phyloP scores from a whole-genome alignment of 164 flowering plant genomes.

The Annona squamosa region DNA sequence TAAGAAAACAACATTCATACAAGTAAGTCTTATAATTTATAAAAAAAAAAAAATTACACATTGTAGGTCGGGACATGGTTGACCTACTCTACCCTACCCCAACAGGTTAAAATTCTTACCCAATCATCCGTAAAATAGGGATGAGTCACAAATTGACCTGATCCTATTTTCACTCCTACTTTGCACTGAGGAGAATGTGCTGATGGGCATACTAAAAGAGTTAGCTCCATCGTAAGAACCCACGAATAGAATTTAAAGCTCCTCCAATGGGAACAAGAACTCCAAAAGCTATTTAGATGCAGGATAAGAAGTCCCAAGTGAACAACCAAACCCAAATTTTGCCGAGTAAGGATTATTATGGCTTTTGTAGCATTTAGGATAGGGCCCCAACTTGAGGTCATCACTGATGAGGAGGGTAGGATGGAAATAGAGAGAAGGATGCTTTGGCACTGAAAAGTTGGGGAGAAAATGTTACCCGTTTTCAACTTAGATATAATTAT shows the following conservation, averaged over 20 bases:
- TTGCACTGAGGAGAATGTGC: slow-evolving; percentile 41
- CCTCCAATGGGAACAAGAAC: not conserved
- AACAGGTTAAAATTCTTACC: no score
- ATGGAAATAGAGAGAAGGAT: not conserved
- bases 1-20: no score
- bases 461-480: slow-evolving; percentile 2
- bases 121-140: no score
- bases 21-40: no score
- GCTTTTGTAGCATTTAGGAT: slow-evolving; percentile 9
- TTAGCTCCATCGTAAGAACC: not conserved
- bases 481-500: slow-evolving; percentile 1
- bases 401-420: slow-evolving; percentile 2
- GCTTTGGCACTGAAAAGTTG: not conserved
- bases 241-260: not conserved
- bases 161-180: slow-evolving; percentile 20
- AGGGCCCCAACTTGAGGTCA: slow-evolving; percentile 2
- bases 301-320: not conserved
- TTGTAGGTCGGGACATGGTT: no score
- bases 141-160: no score
- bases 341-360: not conserved
- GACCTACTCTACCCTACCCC: no score
- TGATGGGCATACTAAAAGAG: not conserved
- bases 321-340: not conserved
- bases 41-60: no score
- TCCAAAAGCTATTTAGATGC: slow-evolving; percentile 1